phyloP scores from a whole-genome alignment of 1,139 yeast species.

The Kodamaea plutei region DNA sequence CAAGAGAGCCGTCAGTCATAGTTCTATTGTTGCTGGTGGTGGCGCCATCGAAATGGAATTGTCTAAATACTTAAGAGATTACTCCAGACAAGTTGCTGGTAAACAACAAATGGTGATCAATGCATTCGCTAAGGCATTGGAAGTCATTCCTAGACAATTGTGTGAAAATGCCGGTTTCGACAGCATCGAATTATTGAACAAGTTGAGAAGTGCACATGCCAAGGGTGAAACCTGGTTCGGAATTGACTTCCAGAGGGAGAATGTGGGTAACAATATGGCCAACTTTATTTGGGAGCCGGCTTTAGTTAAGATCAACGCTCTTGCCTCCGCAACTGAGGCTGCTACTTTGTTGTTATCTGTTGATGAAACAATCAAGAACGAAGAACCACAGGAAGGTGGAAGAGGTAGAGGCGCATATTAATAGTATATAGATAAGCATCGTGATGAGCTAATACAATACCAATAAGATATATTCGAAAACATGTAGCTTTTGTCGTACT shows the following conservation, averaged over 20 bases:
- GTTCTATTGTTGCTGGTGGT: conserved; percentile 92
- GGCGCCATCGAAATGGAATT: conserved; percentile 99
- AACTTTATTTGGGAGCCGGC: conserved; percentile 98
- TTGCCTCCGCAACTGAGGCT: conserved; percentile 96
- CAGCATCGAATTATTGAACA: conserved; percentile 86
- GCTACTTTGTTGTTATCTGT: conserved; percentile 87
- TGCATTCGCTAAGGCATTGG: conserved; percentile 92
- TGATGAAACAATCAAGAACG: conserved; percentile 90
- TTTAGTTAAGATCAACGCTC: conserved; percentile 88
- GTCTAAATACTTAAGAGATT: conserved; percentile 82
- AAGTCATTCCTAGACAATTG: conserved; percentile 92
- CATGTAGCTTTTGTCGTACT: too few species aligned
- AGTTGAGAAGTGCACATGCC: conserved; percentile 89
- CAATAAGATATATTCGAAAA: too few species aligned
- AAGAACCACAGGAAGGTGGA: conserved; percentile 54
- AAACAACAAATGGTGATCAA: conserved; percentile 89
- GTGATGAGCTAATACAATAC: too few species aligned
- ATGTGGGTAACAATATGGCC: conserved; percentile 79
- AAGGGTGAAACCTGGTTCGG: conserved; percentile 92
- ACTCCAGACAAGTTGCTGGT: conserved; percentile 85
- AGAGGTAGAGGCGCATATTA: conserved; percentile 62
- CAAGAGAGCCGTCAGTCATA: conserved; percentile 86
- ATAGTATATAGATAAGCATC: too few species aligned
- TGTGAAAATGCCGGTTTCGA: conserved; percentile 98
- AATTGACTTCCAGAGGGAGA: conserved; percentile 81